Conservation (phyloP, 352 stramenopile genomes). For the Pythium periplocum region DNA sequence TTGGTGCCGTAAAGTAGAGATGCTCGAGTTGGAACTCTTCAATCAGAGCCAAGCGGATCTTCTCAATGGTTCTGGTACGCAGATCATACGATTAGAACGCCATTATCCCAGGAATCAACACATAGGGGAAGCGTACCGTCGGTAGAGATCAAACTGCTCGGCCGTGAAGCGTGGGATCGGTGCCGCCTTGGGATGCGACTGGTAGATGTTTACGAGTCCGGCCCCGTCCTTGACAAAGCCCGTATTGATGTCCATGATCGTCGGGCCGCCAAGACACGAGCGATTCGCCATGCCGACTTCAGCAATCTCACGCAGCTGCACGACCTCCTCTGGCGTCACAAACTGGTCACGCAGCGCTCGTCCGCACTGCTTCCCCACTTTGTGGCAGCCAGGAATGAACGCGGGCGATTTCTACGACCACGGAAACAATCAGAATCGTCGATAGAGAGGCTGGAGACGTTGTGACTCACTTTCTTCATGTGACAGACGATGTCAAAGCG, state of each 20-base stretch:
- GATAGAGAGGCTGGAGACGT: not conserved
- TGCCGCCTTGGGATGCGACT: slow-evolving; percentile 32
- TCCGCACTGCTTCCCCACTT: slow-evolving; percentile 52
- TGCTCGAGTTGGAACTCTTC: slow-evolving; percentile 71
- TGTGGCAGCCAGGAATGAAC: slow-evolving; percentile 68
- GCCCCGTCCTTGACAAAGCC: slow-evolving; percentile 84
- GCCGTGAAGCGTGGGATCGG: slow-evolving; percentile 58
- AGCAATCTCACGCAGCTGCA: slow-evolving; percentile 67
- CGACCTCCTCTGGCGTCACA: slow-evolving; percentile 61
- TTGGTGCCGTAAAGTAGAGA: slow-evolving; percentile 91
- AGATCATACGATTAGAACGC: slow-evolving; percentile 2
- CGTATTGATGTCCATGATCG: slow-evolving; percentile 91
- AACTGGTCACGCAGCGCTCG: slow-evolving; percentile 72
- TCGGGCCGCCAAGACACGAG: slow-evolving; percentile 70
- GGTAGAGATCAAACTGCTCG: slow-evolving; percentile 84
- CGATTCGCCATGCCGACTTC: slow-evolving; percentile 80
- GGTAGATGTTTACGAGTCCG: slow-evolving; percentile 89
- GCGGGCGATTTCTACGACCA: slow-evolving; percentile 23
- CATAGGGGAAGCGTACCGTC: slow-evolving; percentile 23
- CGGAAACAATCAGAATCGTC: not conserved
- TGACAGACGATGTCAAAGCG: slow-evolving; percentile 53
- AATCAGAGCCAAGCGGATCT: slow-evolving; percentile 72
- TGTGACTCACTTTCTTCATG: slow-evolving; percentile 28
- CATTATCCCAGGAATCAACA: too few relatives aligned
- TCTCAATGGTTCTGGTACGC: slow-evolving; percentile 53